These are phyloP conservation scores for Venustampulla echinocandica DNA, from an alignment of 495 filamentous ascomycete species.

Conservation along the genomic window DNA sequence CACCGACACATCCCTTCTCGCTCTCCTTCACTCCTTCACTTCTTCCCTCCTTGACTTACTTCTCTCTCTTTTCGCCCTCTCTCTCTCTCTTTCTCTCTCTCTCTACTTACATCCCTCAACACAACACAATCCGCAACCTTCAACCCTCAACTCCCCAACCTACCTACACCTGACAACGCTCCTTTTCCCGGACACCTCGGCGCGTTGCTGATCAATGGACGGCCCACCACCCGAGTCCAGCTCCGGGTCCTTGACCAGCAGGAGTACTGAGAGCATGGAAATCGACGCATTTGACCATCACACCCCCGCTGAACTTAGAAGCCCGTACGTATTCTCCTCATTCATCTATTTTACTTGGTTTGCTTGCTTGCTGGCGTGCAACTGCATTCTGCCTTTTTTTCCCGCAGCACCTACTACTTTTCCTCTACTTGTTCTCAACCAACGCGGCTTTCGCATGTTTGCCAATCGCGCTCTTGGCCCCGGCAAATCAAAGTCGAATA, in stretches of 20 bases:
- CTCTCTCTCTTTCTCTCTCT: no score
- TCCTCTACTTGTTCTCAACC: constrained; percentile 1
- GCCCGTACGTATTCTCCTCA: constrained; percentile 8
- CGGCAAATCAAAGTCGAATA: background rate
- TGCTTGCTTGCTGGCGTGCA: no score
- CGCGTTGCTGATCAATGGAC: no score
- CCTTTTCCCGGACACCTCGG: no score
- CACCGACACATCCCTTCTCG: background rate
- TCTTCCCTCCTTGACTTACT: background rate
- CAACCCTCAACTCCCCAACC: background rate
- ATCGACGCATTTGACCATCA: constrained; percentile 10
- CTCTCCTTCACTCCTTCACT: background rate
- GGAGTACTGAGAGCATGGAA: constrained; percentile 17
- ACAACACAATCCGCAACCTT: no score
- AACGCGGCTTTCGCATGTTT: background rate
- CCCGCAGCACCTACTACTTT: no score
- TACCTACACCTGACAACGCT: background rate
- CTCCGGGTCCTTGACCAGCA: constrained; percentile 19
- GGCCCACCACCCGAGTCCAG: constrained; percentile 5
- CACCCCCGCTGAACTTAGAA: constrained; percentile 4
- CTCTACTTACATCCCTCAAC: no score
- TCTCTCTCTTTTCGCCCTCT: no score
- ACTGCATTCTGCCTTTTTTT: no score
- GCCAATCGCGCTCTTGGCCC: background rate
- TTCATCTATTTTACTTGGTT: constrained; percentile 1